A percentile compares a stretch with the other conserved stretches of the same genome.
These are phyloP conservation scores for Thuidium tamariscinum DNA, from an alignment of 225 moss, liverwort and hornwort genomes.

Conservation along the genomic window DNA sequence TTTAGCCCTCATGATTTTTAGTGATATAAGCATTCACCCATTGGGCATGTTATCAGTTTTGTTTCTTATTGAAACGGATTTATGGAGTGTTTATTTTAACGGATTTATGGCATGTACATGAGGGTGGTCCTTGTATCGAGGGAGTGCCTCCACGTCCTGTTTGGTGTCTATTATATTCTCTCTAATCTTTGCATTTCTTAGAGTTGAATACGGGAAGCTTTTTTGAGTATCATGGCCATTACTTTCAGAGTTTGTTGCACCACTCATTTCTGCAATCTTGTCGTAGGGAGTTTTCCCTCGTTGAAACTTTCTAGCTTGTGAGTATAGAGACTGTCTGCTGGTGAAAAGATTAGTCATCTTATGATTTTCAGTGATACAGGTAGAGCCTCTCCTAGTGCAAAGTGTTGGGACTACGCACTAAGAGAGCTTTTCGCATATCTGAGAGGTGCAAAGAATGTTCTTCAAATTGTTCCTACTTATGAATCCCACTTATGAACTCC, in stretches of 20 bases:
- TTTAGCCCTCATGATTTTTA: neutral
- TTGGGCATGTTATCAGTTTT: slow-evolving; percentile 7
- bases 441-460: no score
- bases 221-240: neutral
- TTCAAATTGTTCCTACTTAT: no score
- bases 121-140: slow-evolving; percentile 35
- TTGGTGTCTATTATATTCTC: slow-evolving; percentile 18
- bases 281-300: neutral
- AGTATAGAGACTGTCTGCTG: neutral
- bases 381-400: no score
- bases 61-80: slow-evolving; percentile 22
- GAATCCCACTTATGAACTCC: no score
- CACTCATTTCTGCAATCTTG: slow-evolving; percentile 47
- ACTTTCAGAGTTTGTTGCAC: neutral
- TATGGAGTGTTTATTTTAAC: neutral
- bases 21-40: neutral
- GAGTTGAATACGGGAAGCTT: neutral
- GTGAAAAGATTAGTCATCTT: neutral
- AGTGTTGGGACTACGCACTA: no score
- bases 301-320: neutral
- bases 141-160: neutral
- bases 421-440: no score
- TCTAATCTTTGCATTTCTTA: neutral
- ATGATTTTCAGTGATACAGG: no score
- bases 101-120: slow-evolving; percentile 9